Evolutionary conservation across 108 stramenopile genomes (phyloP), one percentile per base, ranked within the genome.

Genomic region (Nitzschia sp.): DNA sequence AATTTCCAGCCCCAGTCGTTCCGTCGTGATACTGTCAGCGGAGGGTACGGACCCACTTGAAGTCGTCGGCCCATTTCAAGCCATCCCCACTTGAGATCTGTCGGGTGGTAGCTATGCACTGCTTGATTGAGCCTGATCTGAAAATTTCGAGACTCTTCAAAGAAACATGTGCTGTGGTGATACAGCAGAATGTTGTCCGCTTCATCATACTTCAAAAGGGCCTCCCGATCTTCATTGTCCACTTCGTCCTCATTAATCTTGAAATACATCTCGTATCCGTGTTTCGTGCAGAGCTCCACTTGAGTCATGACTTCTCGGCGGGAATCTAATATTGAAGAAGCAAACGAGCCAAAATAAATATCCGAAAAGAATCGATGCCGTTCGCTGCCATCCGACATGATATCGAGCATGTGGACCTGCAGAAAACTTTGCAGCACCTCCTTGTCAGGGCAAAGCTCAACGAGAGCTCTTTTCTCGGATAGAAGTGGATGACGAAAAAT

Each of bases 1-100:
- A 76, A 29, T 64, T 69, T 69, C 68, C 67, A 76, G 21, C 75
- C 75, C 75, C 75, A 76, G 38, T 68, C 58, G 4, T 47, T 45
- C 9, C 33, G 26, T 48, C 75, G 25, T 19, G 22, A 19, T n/a
- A 69, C 68, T 2, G 32, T 54, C 33, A 76, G 19, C 1, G 61
- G 44, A 5, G 75, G 75, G 48, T 69, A 76, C 1, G 59, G 41
- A 2, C 61, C 75, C 26, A 76, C 61, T 34, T 76, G 68, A n/a
- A 76, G 0, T 13, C 28, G 22, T 23, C 29, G 61, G 3, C 75
- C 75, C n/a, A 34, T 21, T 26, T 63, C 68, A 2, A 76, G 8
- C 75, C 75, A 76, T 46, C 32, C 32, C 75, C 75, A 76, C 34
- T 22, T 55, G 41, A 76, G 41, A 11, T 62, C 66, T 29, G 66